Percentiles rank a stretch among this genome's conserved stretches.
Evolutionary conservation across 495 filamentous ascomycete species (phyloP).

Genomic region (Paragyromitra xinjiangensis): DNA sequence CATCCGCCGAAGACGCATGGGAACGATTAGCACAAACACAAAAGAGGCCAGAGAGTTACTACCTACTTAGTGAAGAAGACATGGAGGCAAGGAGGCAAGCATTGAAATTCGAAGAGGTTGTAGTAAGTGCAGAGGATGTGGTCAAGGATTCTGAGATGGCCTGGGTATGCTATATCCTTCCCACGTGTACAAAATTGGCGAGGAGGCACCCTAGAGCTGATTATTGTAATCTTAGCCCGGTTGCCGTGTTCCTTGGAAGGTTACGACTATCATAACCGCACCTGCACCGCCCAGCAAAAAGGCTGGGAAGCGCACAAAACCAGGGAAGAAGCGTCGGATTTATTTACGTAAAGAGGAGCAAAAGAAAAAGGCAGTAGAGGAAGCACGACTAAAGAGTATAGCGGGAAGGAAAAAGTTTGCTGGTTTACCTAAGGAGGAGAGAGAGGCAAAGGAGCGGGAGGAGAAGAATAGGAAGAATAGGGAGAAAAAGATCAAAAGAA

Average conservation of each 20-base stretch:
- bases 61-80: constrained; percentile 27
- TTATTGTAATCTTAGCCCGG: constrained; percentile 12
- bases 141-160: constrained; percentile 2
- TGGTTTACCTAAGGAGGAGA: constrained; percentile 37
- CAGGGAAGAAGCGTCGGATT: constrained; percentile 42
- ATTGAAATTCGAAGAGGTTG: constrained; percentile 4
- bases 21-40: constrained; percentile 36
- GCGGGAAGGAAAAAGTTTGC: constrained; percentile 44
- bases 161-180: constrained; percentile 29
- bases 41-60: constrained; percentile 31
- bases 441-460: constrained; percentile 31
- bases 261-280: constrained; percentile 1
- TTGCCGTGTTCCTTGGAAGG: constrained; percentile 38
- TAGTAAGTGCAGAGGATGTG: constrained; percentile 18
- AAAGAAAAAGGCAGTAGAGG: constrained; percentile 26
- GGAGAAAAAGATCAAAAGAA: constrained; percentile 50
- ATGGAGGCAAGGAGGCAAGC: constrained; percentile 22
- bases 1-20: constrained; percentile 40
- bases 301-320: constrained; percentile 18
- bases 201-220: constrained; percentile 3
- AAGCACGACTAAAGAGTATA: constrained; percentile 39
- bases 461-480: constrained; percentile 45
- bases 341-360: constrained; percentile 12
- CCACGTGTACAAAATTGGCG: not conserved
- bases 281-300: not conserved